Evolutionary conservation across 2,329 filamentous ascomycete genomes (phyloP).

Genomic region (Aspergillus tubingensis): DNA sequence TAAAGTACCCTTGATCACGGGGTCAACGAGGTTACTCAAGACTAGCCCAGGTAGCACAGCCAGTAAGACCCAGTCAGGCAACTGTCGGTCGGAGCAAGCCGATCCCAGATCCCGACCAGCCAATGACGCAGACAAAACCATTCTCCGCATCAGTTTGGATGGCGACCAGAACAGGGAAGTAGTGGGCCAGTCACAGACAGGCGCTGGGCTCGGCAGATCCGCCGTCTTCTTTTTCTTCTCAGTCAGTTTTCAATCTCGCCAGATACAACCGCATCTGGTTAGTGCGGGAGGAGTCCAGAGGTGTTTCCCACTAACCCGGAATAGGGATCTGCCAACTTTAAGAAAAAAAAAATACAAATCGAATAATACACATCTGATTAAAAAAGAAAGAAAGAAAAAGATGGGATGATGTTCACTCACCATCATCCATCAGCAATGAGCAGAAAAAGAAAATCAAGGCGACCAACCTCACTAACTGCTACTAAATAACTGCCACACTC

Average conservation of each 20-base stretch:
- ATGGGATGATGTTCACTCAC: not conserved
- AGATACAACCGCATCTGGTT: constrained; percentile 27
- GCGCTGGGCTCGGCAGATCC: constrained; percentile 1
- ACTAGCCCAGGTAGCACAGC: not conserved
- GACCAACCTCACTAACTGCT: not conserved
- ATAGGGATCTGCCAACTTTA: not conserved
- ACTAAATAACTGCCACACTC: not conserved
- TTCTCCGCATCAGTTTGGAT: constrained; percentile 20
- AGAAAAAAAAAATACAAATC: not conserved
- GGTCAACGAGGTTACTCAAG: not conserved
- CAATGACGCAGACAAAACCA: constrained; percentile 11
- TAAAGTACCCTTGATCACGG: not conserved
- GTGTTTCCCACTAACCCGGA: not conserved
- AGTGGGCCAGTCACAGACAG: not conserved
- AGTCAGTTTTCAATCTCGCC: constrained; percentile 20
- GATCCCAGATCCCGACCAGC: not conserved
- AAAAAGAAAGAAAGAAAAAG: not conserved
- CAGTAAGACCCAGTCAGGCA: not conserved
- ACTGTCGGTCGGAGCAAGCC: not conserved
- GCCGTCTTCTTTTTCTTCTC: too few relatives aligned
- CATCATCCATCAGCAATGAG: too few relatives aligned
- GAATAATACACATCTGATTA: not conserved
- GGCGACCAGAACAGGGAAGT: not conserved
- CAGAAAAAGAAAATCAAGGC: not conserved
- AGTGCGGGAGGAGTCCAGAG: constrained; percentile 8